Base-by-base conservation (phyloP, 768 basidiomycete species). In the Guyanaporus albipodus region DNA sequence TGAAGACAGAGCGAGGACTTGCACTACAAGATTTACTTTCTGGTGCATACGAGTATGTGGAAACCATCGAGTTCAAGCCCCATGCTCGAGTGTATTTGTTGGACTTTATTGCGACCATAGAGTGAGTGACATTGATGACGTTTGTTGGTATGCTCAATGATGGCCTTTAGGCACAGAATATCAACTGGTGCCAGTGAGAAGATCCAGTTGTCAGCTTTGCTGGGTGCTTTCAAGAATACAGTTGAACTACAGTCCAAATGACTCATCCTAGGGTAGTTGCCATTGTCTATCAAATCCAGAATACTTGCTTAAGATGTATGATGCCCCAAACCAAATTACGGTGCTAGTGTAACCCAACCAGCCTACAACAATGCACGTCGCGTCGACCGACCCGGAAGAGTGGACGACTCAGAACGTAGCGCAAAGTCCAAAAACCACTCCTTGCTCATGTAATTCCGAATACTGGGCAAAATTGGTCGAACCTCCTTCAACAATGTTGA, bases 401-500 rank as follows among this genome's bases (percentile, higher is more conserved):
- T 70, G 3, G 84, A 76, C 1, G 78, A 75, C 48, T 79, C 75
- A 0, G 73, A 66, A 33, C 74, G 66, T 54, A 85, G 65, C 5
- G 82, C 79, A 57, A 85, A 79, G 51, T 83, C 73, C 52, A 91
- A 67, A 70, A 94, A 94, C 92, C 92, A 95, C 10, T 83, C 78
- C 60, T 92, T 94, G 70, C 86, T 87, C 82, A 95, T 93, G 61
- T 95, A 95, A 64, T 95, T 95, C 56, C 92, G 79, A 44, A 96
- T 83, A 1, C 93, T 91, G 39, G 15, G 24, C 21, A 45, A 18
- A 41, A 17, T 44, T 32, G 9, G 31, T 41, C 42, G 57, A 15
- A 17, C 18, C 7, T 36, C 24, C 11, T 18, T 32, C 12, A 12
- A 2, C 19, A 42, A 42, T 5, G 4, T 9, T 8, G 4, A 29